Evolutionary conservation across 176 grass and related monocot genomes (phyloP), one percentile per base, ranked within the genome.

Genomic region (Thinopyrum elongatum): DNA sequence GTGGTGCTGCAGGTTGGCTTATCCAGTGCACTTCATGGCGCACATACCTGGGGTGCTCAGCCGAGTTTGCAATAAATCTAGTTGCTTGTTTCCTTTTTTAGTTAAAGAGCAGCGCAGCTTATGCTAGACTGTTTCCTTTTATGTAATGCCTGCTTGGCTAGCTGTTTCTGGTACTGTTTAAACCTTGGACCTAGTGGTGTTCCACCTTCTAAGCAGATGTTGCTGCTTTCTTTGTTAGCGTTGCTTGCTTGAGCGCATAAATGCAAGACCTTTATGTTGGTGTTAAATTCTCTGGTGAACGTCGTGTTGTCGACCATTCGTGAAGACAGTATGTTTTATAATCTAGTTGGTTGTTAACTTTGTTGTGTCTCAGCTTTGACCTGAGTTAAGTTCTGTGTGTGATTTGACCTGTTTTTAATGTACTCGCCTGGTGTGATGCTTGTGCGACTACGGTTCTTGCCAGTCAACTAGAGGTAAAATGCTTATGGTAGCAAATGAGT

Each of bases 1-100:
- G 11, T 67, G 76, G 7, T 62, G 26, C 47, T 77, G 59, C 70
- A 87, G 89, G 81, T 84, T 70, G 75, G 81, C 89, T 77, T 70
- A 46, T 69, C 28, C 34, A 15, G 41, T 21, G 8, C 33, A 61
- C 17, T 44, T 80, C 22, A 38, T 38, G 46, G 9, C n/a, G 51
- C 57, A 23, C 68, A 57, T 49, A 17, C 44, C 34, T 90, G 74
- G 80, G 73, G 84, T 80, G 9, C 30, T 78, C n/a, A 22, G 59
- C 22, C 15, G 2, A 44, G 79, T 35, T 67, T 61, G 8, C 35
- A 69, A 22, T 84, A 65, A 65, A 80, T 70, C 57, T 77, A 38
- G 78, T 63, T 62, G 46, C 58, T 23, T 77, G 70, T 62, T 76
- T 68, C 59, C 57, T 21, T 42, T 42, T 3, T 8, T 60, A 30